These are phyloP conservation scores for Neospermospora avenae DNA, from an alignment of 2,329 filamentous ascomycete genomes.

Conservation along the genomic window DNA sequence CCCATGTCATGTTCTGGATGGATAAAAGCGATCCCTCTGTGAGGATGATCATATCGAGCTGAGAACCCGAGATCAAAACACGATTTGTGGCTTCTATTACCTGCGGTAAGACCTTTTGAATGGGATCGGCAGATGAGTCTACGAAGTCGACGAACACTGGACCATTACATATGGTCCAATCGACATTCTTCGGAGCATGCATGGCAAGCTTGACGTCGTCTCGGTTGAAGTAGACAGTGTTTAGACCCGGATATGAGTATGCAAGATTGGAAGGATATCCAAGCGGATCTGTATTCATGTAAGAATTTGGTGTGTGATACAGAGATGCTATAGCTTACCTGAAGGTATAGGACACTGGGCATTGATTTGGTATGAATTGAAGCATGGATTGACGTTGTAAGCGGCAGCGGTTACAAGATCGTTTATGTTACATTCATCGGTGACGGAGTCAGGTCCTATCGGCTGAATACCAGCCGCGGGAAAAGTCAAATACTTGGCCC, in stretches of 20 bases:
- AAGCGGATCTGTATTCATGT: constrained; percentile 27
- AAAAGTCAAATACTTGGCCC: constrained; percentile 45
- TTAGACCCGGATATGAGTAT: constrained; percentile 39
- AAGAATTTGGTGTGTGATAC: neutral
- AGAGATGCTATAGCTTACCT: neutral
- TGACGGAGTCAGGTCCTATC: constrained; percentile 28
- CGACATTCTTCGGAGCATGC: neutral
- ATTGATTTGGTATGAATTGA: constrained; percentile 47
- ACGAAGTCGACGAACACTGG: neutral
- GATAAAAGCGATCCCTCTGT: constrained; percentile 55
- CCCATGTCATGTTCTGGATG: constrained; percentile 67
- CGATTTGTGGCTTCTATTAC: constrained; percentile 8
- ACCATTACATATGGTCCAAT: neutral
- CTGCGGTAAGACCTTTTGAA: constrained; percentile 3
- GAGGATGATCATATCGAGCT: constrained; percentile 51
- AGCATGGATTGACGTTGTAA: constrained; percentile 42
- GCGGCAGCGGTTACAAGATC: constrained; percentile 34
- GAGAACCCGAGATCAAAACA: neutral
- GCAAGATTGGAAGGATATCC: constrained; percentile 35
- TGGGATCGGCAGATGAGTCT: neutral
- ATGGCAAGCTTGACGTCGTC: neutral
- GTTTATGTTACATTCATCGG: constrained; percentile 39
- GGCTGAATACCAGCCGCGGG: constrained; percentile 38
- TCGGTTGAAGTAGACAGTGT: constrained; percentile 43
- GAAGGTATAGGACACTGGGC: constrained; percentile 43